phyloP scores from a whole-genome alignment of 1,284 basidiomycete genomes.

The Cryptococcus deneoformans region DNA sequence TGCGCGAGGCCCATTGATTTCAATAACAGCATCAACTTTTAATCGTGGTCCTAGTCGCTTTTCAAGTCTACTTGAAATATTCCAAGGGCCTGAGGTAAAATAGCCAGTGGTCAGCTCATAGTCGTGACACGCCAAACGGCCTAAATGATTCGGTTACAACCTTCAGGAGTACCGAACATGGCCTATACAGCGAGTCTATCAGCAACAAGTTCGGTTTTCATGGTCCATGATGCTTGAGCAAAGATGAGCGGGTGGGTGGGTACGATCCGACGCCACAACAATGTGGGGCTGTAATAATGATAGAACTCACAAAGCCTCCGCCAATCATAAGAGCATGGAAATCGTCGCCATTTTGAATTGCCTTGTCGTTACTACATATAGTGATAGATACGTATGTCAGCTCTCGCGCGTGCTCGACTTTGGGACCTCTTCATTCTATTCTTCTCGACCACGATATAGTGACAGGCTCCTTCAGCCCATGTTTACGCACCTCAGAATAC shows the following conservation, averaged over 20 bases:
- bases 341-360: conserved; percentile 3
- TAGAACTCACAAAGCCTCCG: conserved; percentile 34
- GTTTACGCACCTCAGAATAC: too few species aligned
- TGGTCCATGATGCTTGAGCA: neutral
- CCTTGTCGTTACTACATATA: neutral
- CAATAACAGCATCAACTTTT: conserved; percentile 88
- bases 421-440: too few species aligned
- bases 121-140: neutral
- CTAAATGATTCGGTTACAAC: conserved; percentile 9
- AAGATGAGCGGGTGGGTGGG: neutral
- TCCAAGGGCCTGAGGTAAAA: conserved; percentile 35
- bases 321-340: conserved; percentile 37
- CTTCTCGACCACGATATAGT: too few species aligned
- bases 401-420: too few species aligned
- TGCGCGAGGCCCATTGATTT: conserved; percentile 79
- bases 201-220: neutral
- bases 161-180: conserved; percentile 46
- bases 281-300: neutral
- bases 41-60: conserved; percentile 84
- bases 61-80: conserved; percentile 36
- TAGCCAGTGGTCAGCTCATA: neutral
- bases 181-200: conserved; percentile 22
- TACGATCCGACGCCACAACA: neutral
- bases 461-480: too few species aligned
- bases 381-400: too few species aligned